These are phyloP conservation scores for Plasmodium ovale DNA, from an alignment of 169 alveolate species.

Conservation along the genomic window DNA sequence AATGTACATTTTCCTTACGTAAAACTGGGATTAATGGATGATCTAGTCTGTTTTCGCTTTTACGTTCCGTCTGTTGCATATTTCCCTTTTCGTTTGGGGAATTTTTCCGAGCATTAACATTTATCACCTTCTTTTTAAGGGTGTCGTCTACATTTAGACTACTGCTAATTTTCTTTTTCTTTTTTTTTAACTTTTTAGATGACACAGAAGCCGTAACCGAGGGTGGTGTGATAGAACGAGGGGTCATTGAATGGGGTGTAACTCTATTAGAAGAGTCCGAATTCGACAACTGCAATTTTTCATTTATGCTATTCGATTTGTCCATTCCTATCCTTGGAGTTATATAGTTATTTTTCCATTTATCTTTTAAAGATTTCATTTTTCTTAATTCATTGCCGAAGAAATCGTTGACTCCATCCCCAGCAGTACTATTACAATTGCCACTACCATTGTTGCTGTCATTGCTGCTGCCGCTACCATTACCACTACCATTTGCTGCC, in stretches of 20 bases:
- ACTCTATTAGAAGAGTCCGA: constrained; percentile 11
- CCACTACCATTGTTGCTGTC: background rate
- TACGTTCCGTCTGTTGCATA: background rate
- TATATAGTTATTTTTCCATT: constrained; percentile 39
- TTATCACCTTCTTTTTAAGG: constrained; percentile 13
- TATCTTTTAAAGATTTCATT: constrained; percentile 43
- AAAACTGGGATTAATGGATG: background rate
- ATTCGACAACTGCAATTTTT: background rate
- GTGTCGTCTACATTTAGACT: background rate
- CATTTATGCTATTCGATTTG: background rate
- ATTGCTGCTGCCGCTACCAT: background rate
- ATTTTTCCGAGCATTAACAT: constrained; percentile 1
- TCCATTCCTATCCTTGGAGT: constrained; percentile 65
- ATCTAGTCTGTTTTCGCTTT: background rate
- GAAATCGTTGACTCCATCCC: background rate
- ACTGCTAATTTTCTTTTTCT: constrained; percentile 28
- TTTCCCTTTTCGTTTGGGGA: background rate
- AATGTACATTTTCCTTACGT: background rate
- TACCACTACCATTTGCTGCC: background rate
- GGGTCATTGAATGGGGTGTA: constrained; percentile 6
- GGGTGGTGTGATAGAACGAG: too few species aligned
- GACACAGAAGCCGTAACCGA: constrained; percentile 12
- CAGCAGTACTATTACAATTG: too few species aligned
- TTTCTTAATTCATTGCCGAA: constrained; percentile 3
- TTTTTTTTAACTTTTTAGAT: constrained; percentile 28